phyloP scores from a whole-genome alignment of 2,329 filamentous ascomycete species.

The Colletotrichum scovillei region DNA sequence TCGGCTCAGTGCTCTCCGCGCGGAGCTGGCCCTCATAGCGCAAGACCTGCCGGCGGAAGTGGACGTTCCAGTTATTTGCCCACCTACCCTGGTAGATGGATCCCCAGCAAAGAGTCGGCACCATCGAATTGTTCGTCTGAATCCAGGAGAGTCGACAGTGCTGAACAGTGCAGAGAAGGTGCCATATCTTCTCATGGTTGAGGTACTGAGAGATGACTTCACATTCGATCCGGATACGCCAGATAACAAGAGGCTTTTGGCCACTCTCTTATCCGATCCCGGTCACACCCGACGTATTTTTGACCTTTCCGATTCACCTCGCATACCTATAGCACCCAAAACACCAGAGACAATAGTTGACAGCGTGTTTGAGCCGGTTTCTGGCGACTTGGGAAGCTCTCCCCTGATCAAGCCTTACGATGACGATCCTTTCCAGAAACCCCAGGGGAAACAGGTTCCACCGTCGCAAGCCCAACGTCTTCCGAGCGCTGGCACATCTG shows the following conservation, averaged over 20 bases:
- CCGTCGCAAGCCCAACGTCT: conserved; percentile 60
- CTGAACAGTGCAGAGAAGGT: conserved; percentile 90
- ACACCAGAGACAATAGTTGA: conserved; percentile 64
- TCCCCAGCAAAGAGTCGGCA: conserved; percentile 81
- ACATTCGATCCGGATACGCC: conserved; percentile 81
- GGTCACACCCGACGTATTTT: conserved; percentile 71
- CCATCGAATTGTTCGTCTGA: conserved; percentile 85
- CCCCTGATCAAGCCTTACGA: conserved; percentile 72
- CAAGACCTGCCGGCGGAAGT: conserved; percentile 86
- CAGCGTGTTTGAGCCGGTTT: conserved; percentile 86
- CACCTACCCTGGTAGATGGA: conserved; percentile 78
- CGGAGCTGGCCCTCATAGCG: conserved; percentile 83
- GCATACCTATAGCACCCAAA: conserved; percentile 54
- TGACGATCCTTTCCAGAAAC: conserved; percentile 47
- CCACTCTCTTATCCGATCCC: conserved; percentile 67
- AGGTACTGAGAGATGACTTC: conserved; percentile 84
- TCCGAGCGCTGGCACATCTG: conserved; percentile 70
- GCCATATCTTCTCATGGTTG: conserved; percentile 86
- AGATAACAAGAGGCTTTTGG: conserved; percentile 76
- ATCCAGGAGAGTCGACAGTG: conserved; percentile 85
- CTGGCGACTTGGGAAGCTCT: conserved; percentile 81
- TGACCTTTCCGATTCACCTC: conserved; percentile 75
- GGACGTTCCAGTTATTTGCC: conserved; percentile 85
- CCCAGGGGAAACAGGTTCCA: conserved; percentile 41
- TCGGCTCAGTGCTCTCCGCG: conserved; percentile 82